These are phyloP conservation scores for Lipomyces starkeyi DNA, from an alignment of 805 yeast genomes.

Conservation along the genomic window DNA sequence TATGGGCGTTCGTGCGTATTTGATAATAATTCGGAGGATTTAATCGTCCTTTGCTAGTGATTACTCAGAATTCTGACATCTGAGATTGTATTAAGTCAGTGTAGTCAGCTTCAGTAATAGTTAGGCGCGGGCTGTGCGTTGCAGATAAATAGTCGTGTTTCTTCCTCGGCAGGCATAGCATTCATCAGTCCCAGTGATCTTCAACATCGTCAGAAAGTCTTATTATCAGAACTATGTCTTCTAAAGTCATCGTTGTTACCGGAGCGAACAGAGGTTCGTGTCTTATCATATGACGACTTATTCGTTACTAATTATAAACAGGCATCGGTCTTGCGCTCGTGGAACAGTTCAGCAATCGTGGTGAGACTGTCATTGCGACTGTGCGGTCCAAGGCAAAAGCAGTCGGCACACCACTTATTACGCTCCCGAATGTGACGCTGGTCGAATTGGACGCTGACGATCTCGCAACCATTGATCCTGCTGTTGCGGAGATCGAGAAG, in stretches of 20 bases:
- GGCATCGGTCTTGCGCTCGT: slow-evolving; percentile 8
- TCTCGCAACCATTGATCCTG: background rate
- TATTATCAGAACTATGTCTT: background rate
- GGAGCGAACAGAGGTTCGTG: slow-evolving; percentile 5
- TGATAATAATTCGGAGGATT: too few species aligned
- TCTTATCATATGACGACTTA: background rate
- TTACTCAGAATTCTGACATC: too few species aligned
- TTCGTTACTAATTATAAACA: background rate
- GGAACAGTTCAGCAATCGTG: background rate
- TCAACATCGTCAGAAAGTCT: too few species aligned
- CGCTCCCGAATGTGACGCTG: background rate
- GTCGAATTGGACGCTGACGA: slow-evolving; percentile 10
- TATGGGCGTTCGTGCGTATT: too few species aligned
- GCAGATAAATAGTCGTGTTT: too few species aligned
- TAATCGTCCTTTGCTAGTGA: too few species aligned
- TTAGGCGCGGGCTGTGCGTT: too few species aligned
- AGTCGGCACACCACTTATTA: background rate
- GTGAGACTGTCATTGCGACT: slow-evolving; percentile 11
- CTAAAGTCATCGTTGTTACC: slow-evolving; percentile 11
- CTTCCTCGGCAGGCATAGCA: too few species aligned
- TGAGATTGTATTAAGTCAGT: too few species aligned
- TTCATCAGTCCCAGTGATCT: too few species aligned
- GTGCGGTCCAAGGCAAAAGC: slow-evolving; percentile 8
- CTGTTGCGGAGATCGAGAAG: background rate
- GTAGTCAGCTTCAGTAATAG: too few species aligned